phyloP scores from a whole-genome alignment of 1,284 basidiomycete species.

The Tremellales sp. region DNA sequence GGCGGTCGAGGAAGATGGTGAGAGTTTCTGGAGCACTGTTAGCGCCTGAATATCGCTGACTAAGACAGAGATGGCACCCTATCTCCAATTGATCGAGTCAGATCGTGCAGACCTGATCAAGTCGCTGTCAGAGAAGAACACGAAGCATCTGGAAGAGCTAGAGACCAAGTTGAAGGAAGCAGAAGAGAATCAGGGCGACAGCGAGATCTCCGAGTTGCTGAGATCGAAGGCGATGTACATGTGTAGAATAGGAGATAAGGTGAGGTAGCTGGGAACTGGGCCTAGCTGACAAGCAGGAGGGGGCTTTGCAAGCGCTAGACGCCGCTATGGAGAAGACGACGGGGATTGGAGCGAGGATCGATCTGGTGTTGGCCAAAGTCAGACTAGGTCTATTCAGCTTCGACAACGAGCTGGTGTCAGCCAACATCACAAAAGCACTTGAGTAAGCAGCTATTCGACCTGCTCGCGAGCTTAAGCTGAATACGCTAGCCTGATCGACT shows the following conservation, averaged over 20 bases:
- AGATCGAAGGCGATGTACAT: constrained; percentile 82
- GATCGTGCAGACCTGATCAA: constrained; percentile 61
- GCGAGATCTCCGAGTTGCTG: constrained; percentile 83
- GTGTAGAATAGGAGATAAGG: constrained; percentile 89
- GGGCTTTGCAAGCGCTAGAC: constrained; percentile 72
- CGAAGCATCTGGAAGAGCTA: constrained; percentile 68
- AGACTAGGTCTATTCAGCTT: constrained; percentile 89
- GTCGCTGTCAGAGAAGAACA: constrained; percentile 70
- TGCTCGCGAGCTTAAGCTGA: constrained; percentile 1
- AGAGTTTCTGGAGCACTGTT: constrained; percentile 28
- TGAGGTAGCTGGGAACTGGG: constrained; percentile 37
- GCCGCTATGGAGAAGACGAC: constrained; percentile 87
- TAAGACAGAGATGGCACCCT: constrained; percentile 72
- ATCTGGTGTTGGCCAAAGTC: constrained; percentile 82
- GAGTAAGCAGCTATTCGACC: no score
- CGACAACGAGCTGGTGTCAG: constrained; percentile 69
- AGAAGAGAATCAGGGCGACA: constrained; percentile 86
- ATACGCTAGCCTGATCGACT: constrained; percentile 74
- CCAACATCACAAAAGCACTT: constrained; percentile 75
- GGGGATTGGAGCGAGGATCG: constrained; percentile 87
- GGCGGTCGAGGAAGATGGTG: constrained; percentile 80
- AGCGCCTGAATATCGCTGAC: constrained; percentile 6
- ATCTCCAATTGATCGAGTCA: constrained; percentile 51
- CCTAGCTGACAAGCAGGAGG: constrained; percentile 53
- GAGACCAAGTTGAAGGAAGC: constrained; percentile 79